Conservation (phyloP, 139 green algal species). For the Ettlia oleoabundans region DNA sequence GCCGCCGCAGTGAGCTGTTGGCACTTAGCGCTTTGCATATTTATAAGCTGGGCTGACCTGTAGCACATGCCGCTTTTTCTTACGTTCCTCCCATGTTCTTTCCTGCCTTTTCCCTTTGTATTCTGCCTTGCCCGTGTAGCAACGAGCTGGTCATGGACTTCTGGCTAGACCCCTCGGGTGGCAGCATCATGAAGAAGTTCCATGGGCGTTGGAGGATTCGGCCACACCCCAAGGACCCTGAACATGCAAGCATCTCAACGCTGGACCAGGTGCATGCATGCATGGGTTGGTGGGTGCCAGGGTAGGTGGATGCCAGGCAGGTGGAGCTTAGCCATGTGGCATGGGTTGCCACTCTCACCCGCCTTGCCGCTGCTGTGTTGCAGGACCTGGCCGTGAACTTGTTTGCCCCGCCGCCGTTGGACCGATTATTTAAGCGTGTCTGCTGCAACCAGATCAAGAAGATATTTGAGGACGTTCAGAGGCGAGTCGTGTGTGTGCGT, state of each 20-base stretch:
- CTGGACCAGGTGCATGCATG: slow-evolving; percentile 25
- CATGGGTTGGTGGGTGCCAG: not conserved
- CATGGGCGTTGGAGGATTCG: slow-evolving; percentile 29
- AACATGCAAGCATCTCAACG: slow-evolving; percentile 18
- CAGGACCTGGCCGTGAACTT: slow-evolving; percentile 41
- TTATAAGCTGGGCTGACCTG: too few species aligned
- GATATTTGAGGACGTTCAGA: slow-evolving; percentile 38
- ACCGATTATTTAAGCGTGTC: slow-evolving; percentile 43
- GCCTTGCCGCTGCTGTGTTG: not conserved
- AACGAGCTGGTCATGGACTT: slow-evolving; percentile 26
- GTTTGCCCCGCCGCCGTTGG: slow-evolving; percentile 31
- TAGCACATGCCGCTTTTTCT: too few species aligned
- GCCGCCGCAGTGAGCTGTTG: too few species aligned
- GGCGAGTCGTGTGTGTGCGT: not conserved
- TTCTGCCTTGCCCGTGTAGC: too few species aligned
- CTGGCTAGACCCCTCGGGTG: slow-evolving; percentile 7
- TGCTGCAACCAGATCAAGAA: slow-evolving; percentile 20
- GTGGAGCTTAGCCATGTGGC: too few species aligned
- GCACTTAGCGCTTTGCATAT: too few species aligned
- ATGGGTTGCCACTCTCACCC: too few species aligned
- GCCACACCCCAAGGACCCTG: slow-evolving; percentile 16
- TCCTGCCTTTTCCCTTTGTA: too few species aligned
- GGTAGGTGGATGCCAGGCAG: not conserved
- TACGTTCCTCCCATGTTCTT: too few species aligned
- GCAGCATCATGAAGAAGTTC: slow-evolving; percentile 36